These are phyloP conservation scores for Agastache rugosa DNA, from an alignment of 257 asterid species.

Conservation along the genomic window DNA sequence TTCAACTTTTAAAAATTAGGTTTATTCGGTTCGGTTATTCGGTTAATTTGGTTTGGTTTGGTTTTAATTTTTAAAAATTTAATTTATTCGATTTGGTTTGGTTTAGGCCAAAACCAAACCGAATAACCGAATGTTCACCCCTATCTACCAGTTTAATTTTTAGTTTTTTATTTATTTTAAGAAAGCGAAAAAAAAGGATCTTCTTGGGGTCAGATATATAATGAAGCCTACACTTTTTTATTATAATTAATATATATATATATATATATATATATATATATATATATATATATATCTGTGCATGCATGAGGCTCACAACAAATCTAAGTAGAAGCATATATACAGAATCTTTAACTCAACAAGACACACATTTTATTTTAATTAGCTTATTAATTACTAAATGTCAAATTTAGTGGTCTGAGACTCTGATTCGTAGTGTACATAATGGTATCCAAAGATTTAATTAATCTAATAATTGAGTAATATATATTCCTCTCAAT, in stretches of 20 bases:
- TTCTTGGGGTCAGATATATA: too few species aligned
- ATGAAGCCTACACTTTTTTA: neutral
- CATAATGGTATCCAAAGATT: neutral
- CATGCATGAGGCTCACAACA: conserved; percentile 1
- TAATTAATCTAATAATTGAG: conserved; percentile 23
- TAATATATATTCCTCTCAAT: conserved; percentile 33
- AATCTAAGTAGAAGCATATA: neutral
- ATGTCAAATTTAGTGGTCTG: neutral
- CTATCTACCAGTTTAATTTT: too few species aligned
- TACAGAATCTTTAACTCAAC: neutral
- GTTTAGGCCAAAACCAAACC: too few species aligned
- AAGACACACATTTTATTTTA: neutral
- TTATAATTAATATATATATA: neutral
- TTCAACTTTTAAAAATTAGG: too few species aligned
- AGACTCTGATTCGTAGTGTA: neutral
- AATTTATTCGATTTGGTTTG: too few species aligned
- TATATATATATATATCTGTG: neutral
- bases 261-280: neutral
- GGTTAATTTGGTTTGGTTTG: too few species aligned
- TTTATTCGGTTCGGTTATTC: too few species aligned
- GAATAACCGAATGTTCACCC: too few species aligned
- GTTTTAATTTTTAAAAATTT: too few species aligned
- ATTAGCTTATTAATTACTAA: neutral
- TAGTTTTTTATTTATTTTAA: too few species aligned
- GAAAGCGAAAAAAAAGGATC: too few species aligned